Evolutionary conservation across 768 basidiomycete species (phyloP), one percentile per base, ranked within the genome.

Genomic region (Tylopilus felleus): DNA sequence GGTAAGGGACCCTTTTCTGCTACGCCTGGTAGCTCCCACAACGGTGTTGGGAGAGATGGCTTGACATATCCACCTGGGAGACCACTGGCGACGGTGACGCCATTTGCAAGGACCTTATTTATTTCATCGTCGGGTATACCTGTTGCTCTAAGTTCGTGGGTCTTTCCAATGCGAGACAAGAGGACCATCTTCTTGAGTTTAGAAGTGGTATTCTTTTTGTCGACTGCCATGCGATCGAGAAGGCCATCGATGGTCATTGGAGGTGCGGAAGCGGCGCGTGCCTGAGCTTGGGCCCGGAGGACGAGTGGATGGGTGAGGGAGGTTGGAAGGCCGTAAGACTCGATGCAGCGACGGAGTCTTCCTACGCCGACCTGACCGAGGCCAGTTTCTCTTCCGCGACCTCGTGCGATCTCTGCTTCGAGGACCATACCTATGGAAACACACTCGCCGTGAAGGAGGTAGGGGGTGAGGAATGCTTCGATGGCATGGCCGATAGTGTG

Each of bases 401-500:
- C 86, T 8, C 97, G 79, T 4, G 97, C 87, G 40, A 98, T 80
- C 71, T 99, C 96, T 16, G 90, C 96, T 70, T 99, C 97, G 42
- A 98, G 83, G 51, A 98, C 88, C 87, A 98, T 98, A 4, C 97
- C 97, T 25, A 98, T 81, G 52, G 88, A 84, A 64, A 99, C 86
- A 62, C 96, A 98, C 71, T 99, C 97, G 40, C 97, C 97, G 62
- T 99, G 97, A 12, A 99, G 83, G 57, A 98, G 88, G 16, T 86
- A 80, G 19, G 96, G 96, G 0, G 96, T 96, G 52, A 98, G 75
- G 36, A 98, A 84, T 8, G 94, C 97, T 73, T 99, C 97, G 64
- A 98, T 95, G 16, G 96, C 97, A 74, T 99, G 97, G 0, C 97
- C 97, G 64, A 99, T 95, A 40, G 90, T 93, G 72, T 99, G 97